phyloP scores from a whole-genome alignment of 345 rosid species.

The Lepidium africanum region DNA sequence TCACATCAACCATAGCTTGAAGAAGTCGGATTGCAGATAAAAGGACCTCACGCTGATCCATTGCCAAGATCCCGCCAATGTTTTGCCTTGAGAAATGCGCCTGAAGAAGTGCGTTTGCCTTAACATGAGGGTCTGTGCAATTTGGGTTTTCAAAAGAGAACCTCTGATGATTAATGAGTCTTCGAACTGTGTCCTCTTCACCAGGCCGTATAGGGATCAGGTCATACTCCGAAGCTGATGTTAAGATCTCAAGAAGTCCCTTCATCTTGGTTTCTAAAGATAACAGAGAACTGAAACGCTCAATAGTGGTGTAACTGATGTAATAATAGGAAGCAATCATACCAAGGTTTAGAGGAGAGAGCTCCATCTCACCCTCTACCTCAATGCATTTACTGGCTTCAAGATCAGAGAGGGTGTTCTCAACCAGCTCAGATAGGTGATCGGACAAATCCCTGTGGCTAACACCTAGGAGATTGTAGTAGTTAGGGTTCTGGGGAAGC shows the following conservation, averaged over 20 bases:
- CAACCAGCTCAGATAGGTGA: conserved; percentile 90
- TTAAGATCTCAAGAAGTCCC: conserved; percentile 74
- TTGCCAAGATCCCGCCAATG: conserved; percentile 50
- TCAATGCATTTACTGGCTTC: conserved; percentile 64
- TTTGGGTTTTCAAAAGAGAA: conserved; percentile 67
- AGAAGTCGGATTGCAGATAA: conserved; percentile 64
- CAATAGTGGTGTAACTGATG: conserved; percentile 76
- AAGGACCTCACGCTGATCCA: conserved; percentile 76
- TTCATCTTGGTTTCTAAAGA: conserved; percentile 72
- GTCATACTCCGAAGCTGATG: conserved; percentile 81
- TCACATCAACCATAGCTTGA: conserved; percentile 86
- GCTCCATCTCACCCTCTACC: conserved; percentile 63
- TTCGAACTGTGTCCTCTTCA: conserved; percentile 69
- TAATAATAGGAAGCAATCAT: conserved; percentile 77
- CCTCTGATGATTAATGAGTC: conserved; percentile 71
- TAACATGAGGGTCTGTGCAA: conserved; percentile 64
- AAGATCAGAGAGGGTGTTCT: conserved; percentile 62
- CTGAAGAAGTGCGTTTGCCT: conserved; percentile 81
- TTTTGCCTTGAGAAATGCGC: conserved; percentile 84
- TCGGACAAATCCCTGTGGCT: conserved; percentile 94
- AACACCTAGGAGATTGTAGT: conserved; percentile 84
- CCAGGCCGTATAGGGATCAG: conserved; percentile 67
- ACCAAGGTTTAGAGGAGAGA: conserved; percentile 66
- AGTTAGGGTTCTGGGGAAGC: conserved; percentile 78
- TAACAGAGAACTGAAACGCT: conserved; percentile 74